These are phyloP conservation scores for Tympanopsis confertula DNA, from an alignment of 2,329 filamentous ascomycete genomes.

Conservation along the genomic window DNA sequence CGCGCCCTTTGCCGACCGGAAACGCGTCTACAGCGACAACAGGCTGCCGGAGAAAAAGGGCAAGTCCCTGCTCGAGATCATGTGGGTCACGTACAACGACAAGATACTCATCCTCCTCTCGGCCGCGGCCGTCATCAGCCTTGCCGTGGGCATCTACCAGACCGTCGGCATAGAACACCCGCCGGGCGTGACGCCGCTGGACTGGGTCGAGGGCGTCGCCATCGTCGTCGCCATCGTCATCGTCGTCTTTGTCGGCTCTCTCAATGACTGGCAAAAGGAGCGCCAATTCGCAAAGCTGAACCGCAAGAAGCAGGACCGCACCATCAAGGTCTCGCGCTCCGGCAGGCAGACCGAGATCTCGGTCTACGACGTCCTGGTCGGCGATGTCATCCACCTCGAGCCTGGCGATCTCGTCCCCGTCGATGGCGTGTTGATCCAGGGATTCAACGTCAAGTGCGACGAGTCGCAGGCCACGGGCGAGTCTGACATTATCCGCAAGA, in stretches of 20 bases:
- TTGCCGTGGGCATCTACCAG: constrained; percentile 66
- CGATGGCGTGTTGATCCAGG: constrained; percentile 62
- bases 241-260: constrained; percentile 64
- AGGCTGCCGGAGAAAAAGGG: constrained; percentile 63
- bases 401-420: constrained; percentile 66
- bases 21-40: constrained; percentile 63
- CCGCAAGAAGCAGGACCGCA: constrained; percentile 66
- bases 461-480: constrained; percentile 72
- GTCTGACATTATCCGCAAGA: constrained; percentile 64
- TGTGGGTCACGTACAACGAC: constrained; percentile 78
- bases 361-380: constrained; percentile 57
- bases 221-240: constrained; percentile 72
- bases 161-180: constrained; percentile 51
- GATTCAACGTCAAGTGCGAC: constrained; percentile 65
- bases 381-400: constrained; percentile 63
- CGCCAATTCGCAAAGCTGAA: constrained; percentile 69
- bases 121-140: constrained; percentile 58
- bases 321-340: constrained; percentile 61
- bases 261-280: constrained; percentile 75
- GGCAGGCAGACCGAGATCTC: constrained; percentile 60
- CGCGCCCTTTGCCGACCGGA: constrained; percentile 46
- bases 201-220: constrained; percentile 74
- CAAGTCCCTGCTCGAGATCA: constrained; percentile 60
- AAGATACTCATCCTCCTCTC: constrained; percentile 67
- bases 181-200: constrained; percentile 40